Evolutionary conservation across 2,329 filamentous ascomycete genomes (phyloP), one percentile per base, ranked within the genome.

Genomic region (Cladosporium sp.): DNA sequence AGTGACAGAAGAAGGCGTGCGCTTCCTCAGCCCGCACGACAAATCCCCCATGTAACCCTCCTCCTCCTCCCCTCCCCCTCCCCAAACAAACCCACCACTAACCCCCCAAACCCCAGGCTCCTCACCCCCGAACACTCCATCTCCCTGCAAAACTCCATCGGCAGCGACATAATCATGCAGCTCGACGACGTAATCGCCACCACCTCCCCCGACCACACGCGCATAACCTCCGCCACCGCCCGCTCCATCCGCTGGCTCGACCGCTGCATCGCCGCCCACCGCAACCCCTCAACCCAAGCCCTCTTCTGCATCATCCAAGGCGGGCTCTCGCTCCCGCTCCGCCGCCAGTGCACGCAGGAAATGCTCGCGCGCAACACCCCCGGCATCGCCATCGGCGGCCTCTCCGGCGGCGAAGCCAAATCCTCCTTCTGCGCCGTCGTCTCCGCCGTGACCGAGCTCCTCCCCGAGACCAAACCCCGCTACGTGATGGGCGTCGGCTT

Each of bases 401-500:
- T 98, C 16, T 95, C 89, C 58, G 95, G 93, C 52, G 93, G 95
- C 49, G 95, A 98, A 73, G 93, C 89, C 13, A 98, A 98, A 70
- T 80, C 82, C 22, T 87, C 93, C 63, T 98, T 92, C 67, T 98
- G 93, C 72, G 83, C 83, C 64, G 93, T 69, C 18, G 91, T 97
- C 22, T 80, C 84, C 54, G 84, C 89, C 2, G 97, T 93, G 69
- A 97, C 93, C 1, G 80, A 77, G 32, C 71, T 95, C 54, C 77
- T 98, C 14, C 95, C 95, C 0, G 86, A 92, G 54, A 76, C 87
- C 56, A 98, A 98, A 72, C 93, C 93, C n/a, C 81, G 93, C 68
- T 98, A 98, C 72, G 92, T 98, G 53, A 98, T 98, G 95, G 93
- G 93, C 14, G 93, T 98, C 61, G 82, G 93, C 10, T 98, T 96